Percentiles rank a stretch among this genome's conserved stretches.
phyloP scores from a whole-genome alignment of 768 basidiomycete genomes.

The Pleurotus djamor region DNA sequence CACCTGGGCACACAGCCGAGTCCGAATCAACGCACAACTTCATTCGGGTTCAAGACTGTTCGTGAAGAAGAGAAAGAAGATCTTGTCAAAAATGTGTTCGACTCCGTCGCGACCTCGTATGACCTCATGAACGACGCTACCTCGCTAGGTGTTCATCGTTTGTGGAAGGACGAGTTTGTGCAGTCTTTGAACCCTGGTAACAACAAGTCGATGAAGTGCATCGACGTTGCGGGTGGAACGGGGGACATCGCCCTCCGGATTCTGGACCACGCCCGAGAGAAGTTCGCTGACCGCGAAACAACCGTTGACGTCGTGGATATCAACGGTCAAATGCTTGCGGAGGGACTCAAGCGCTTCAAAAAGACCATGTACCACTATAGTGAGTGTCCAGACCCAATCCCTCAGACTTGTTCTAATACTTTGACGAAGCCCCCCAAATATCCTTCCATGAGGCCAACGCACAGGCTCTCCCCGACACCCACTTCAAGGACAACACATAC shows the following conservation, averaged over 20 bases:
- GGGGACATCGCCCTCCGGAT: constrained; percentile 96
- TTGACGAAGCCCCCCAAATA: constrained; percentile 77
- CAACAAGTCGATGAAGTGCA: constrained; percentile 72
- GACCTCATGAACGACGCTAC: constrained; percentile 99
- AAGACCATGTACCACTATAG: constrained; percentile 99
- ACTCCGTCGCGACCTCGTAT: constrained; percentile 93
- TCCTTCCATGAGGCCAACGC: constrained; percentile 94
- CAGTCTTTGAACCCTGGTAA: constrained; percentile 72
- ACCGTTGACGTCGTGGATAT: constrained; percentile 91
- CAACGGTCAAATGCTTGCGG: constrained; percentile 93
- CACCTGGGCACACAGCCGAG: constrained; percentile 12
- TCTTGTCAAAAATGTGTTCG: constrained; percentile 91
- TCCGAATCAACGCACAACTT: constrained; percentile 49
- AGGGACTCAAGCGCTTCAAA: constrained; percentile 87
- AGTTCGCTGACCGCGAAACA: constrained; percentile 87
- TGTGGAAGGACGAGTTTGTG: constrained; percentile 96
- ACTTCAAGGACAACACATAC: constrained; percentile 80
- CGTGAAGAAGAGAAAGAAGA: constrained; percentile 85
- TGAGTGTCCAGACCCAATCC: constrained; percentile 32
- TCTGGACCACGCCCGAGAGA: constrained; percentile 86
- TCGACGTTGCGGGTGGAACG: constrained; percentile 97
- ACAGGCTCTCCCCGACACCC: constrained; percentile 63
- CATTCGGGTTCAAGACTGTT: constrained; percentile 92
- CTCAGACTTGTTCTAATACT: constrained; percentile 1
- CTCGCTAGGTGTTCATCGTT: constrained; percentile 91